Percentiles rank a stretch among this genome's conserved stretches.
These are phyloP conservation scores for Exophiala sp. DNA, from an alignment of 2,329 filamentous ascomycete genomes.

Conservation along the genomic window DNA sequence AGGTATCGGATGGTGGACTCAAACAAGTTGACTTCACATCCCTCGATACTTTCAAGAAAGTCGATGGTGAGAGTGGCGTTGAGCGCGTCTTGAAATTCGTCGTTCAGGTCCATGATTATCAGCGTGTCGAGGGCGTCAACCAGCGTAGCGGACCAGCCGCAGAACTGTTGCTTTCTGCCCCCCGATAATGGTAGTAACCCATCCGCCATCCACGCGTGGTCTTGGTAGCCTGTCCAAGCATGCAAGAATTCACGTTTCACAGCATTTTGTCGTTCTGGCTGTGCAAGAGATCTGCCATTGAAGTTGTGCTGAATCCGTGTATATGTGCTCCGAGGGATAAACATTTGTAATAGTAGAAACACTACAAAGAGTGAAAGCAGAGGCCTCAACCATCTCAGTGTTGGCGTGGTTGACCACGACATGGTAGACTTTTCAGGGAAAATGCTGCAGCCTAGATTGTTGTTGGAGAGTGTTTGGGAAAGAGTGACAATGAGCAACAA, in stretches of 20 bases:
- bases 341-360: background rate
- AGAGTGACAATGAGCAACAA: no score
- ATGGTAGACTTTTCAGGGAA: background rate
- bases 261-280: constrained; percentile 6
- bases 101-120: constrained; percentile 58
- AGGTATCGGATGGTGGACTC: constrained; percentile 53
- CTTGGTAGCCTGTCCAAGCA: constrained; percentile 12
- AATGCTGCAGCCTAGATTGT: background rate
- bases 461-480: no score
- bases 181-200: constrained; percentile 9
- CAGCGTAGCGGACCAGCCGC: constrained; percentile 54
- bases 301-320: constrained; percentile 5
- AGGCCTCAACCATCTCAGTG: background rate
- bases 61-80: constrained; percentile 52
- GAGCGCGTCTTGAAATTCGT: constrained; percentile 56
- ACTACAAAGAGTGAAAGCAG: background rate
- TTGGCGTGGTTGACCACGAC: constrained; percentile 1
- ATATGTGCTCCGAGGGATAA: background rate
- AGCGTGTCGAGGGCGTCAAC: constrained; percentile 61
- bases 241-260: constrained; percentile 15
- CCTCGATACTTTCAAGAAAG: constrained; percentile 43
- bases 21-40: constrained; percentile 43
- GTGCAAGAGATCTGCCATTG: background rate
- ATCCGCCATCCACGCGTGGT: constrained; percentile 16
- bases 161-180: constrained; percentile 3